phyloP scores from a whole-genome alignment of 257 asterid species.

The Primulina huaijiensis region DNA sequence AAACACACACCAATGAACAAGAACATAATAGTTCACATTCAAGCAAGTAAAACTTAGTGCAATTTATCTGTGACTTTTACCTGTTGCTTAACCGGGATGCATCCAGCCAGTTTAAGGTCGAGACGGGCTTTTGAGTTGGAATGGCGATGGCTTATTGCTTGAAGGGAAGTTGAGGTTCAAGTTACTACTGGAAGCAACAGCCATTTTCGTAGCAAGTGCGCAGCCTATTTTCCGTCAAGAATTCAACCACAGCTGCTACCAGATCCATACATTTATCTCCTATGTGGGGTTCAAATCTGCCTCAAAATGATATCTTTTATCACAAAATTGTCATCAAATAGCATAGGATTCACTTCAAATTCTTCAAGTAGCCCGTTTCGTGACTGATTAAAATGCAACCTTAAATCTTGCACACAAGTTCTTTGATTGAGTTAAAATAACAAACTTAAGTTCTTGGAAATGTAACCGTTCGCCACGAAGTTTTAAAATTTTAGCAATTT shows the following conservation, averaged over 20 bases:
- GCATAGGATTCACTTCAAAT: too few species aligned
- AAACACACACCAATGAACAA: neutral
- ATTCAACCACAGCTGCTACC: neutral
- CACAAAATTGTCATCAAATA: too few species aligned
- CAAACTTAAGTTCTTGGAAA: too few species aligned
- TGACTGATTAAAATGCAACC: too few species aligned
- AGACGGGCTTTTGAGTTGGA: neutral
- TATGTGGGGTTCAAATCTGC: neutral
- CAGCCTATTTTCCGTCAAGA: neutral
- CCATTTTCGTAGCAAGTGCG: neutral
- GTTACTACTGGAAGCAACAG: neutral
- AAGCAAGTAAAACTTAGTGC: neutral
- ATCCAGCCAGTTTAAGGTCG: too few species aligned
- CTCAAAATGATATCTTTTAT: neutral
- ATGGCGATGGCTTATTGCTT: neutral
- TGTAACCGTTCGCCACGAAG: too few species aligned
- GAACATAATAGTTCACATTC: neutral
- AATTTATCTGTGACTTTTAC: too few species aligned
- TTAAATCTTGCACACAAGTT: too few species aligned
- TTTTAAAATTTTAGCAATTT: too few species aligned
- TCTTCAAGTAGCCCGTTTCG: too few species aligned
- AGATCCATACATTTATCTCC: neutral
- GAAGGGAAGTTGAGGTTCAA: neutral
- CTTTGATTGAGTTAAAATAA: too few species aligned
- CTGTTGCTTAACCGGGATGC: too few species aligned